Conservation (phyloP, 2,329 filamentous ascomycete genomes). For the Trichoderma simmonsii region DNA sequence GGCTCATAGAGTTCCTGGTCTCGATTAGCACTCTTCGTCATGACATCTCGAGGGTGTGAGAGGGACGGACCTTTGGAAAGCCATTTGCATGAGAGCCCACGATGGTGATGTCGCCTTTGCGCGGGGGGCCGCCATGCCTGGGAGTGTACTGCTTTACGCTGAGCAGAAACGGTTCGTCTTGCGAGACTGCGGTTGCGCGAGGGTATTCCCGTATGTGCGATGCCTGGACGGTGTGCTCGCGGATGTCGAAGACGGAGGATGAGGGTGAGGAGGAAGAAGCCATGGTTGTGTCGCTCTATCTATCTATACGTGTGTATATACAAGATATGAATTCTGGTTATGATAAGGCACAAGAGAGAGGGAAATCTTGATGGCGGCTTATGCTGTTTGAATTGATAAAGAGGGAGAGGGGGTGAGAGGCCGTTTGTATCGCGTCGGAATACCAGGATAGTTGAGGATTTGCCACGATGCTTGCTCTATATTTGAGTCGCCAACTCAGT, state of each 20-base stretch:
- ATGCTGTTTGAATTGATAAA: neutral
- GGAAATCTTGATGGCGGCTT: neutral
- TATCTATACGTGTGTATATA: neutral
- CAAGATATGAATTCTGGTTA: too few species aligned
- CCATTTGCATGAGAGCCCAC: constrained; percentile 87
- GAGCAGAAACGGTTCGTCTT: constrained; percentile 71
- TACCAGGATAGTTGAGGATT: neutral
- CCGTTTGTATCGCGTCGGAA: neutral
- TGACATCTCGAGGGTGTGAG: neutral
- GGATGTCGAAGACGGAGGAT: constrained; percentile 54
- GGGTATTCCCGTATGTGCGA: constrained; percentile 83
- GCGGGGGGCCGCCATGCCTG: constrained; percentile 62
- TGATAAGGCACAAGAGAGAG: neutral
- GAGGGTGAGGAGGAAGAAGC: neutral
- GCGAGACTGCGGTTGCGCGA: constrained; percentile 64
- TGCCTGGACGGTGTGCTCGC: constrained; percentile 69
- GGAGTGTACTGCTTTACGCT: constrained; percentile 88
- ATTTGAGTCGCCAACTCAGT: neutral
- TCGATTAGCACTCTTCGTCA: neutral
- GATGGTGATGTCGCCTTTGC: constrained; percentile 77
- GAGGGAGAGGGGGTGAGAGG: neutral
- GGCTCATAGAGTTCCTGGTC: constrained; percentile 84
- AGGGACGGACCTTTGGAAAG: constrained; percentile 70
- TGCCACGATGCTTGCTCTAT: neutral
- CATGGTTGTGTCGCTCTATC: neutral